Base-by-base conservation (phyloP, 148 eudicot genomes). In the Diospyros lotus region DNA sequence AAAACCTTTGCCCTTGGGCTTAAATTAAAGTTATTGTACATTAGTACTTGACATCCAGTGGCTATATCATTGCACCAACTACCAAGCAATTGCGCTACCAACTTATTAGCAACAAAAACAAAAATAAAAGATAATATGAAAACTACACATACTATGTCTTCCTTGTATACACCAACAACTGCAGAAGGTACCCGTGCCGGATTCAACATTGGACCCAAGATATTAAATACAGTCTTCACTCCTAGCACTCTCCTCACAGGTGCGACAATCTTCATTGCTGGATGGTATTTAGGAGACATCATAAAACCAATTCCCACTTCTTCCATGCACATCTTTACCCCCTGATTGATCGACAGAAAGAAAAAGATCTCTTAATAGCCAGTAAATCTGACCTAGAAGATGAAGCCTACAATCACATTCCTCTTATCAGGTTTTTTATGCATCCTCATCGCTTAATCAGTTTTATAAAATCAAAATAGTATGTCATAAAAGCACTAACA, bases 141-240 rank as follows among this genome's bases (percentile, higher is more conserved):
- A 38, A 65, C 12, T 39, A 68, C 88, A 68, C 88, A 61, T 88
- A 91, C 93, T 6, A 91, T 66, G 43, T 85, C 90, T 82, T 89
- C 86, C 10, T 89, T 83, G 80, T 82, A 89, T 59, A 87, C 93
- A 17, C 99, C 97, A 81, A 95, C 99, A 71, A 95, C 99, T 51
- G 97, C 97, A 84, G 74, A 95, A 68, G 96, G 94, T 54, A 88
- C 99, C 82, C 88, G 85, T 41, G 99, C 97, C 54, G 99, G 99
- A 82, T 93, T 95, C 71, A 93, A 71, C 97, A 95, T 88, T 38
- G 99, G 99, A 38, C 99, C 99, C 71, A 95, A 75, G 67, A 91
- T 90, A 79, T 95, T 95, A 48, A 95, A 95, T 59, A 93, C 91
- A 1, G 97, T 95, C 84, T 93, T 95, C 69, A 92, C 91, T 81